These are phyloP conservation scores for Colletotrichum tofieldiae DNA, from an alignment of 2,329 filamentous ascomycete species.

Conservation along the genomic window DNA sequence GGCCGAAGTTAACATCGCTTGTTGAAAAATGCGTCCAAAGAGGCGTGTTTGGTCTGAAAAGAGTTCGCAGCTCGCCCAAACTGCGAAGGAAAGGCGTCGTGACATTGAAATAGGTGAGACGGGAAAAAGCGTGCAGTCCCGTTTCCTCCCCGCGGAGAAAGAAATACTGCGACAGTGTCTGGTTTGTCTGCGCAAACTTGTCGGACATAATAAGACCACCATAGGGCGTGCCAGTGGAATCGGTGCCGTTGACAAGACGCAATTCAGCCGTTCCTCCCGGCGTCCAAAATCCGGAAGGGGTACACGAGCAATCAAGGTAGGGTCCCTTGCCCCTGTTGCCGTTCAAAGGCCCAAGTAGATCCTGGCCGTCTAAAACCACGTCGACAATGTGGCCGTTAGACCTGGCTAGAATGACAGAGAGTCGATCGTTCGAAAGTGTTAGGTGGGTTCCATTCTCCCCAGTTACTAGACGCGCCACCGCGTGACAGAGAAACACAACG, in stretches of 20 bases:
- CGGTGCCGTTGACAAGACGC: constrained; percentile 63
- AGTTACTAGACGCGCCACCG: not conserved
- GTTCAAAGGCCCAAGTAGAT: constrained; percentile 63
- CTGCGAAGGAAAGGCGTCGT: constrained; percentile 70
- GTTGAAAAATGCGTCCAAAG: constrained; percentile 77
- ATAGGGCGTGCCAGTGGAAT: constrained; percentile 66
- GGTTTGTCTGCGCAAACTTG: constrained; percentile 70
- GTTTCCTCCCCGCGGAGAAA: constrained; percentile 75
- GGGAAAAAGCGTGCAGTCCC: constrained; percentile 73
- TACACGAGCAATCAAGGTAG: constrained; percentile 77
- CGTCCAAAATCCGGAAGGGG: constrained; percentile 71
- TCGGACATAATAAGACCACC: constrained; percentile 74
- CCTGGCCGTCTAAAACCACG: constrained; percentile 55
- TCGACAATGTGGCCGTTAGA: constrained; percentile 54
- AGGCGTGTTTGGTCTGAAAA: constrained; percentile 72
- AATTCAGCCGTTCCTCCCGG: constrained; percentile 66
- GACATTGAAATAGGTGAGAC: constrained; percentile 73
- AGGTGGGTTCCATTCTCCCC: constrained; percentile 52
- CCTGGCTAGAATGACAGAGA: constrained; percentile 56
- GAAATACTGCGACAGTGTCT: constrained; percentile 76
- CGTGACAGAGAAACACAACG: not conserved
- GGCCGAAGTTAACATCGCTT: constrained; percentile 69
- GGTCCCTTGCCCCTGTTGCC: constrained; percentile 64
- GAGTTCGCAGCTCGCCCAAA: constrained; percentile 72
- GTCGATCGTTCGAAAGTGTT: constrained; percentile 55